These are phyloP conservation scores for Collybiopsis confluens DNA, from an alignment of 768 basidiomycete species.

Conservation along the genomic window DNA sequence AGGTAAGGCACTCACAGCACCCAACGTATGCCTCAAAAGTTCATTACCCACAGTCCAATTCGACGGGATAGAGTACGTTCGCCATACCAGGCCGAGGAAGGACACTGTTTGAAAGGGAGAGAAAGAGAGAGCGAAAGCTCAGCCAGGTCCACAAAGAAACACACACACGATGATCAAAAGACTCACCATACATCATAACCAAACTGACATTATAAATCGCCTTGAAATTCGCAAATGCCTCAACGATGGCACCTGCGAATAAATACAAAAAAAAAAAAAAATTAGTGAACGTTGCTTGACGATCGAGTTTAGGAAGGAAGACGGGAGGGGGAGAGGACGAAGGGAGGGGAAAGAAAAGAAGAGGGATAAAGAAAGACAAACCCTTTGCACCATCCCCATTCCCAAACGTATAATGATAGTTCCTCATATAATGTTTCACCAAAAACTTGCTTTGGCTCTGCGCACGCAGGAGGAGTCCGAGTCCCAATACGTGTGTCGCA, in stretches of 20 bases:
- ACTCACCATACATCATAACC: constrained; percentile 88
- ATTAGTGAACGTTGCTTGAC: no score
- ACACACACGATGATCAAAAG: no score
- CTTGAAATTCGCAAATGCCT: constrained; percentile 97
- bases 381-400: constrained; percentile 58
- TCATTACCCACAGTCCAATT: constrained; percentile 89
- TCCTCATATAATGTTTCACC: constrained; percentile 90
- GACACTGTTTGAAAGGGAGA: constrained; percentile 62
- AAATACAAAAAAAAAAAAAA: no score
- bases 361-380: no score
- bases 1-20: constrained; percentile 53
- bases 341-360: no score
- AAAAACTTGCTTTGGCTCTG: constrained; percentile 87
- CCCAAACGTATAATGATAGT: constrained; percentile 80
- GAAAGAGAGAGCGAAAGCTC: no score
- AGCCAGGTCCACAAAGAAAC: no score
- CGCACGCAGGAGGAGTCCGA: constrained; percentile 78
- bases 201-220: constrained; percentile 85
- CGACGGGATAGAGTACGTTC: constrained; percentile 76
- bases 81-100: constrained; percentile 82
- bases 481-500: constrained; percentile 80
- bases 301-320: no score
- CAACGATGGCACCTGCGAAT: constrained; percentile 59
- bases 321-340: no score
- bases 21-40: constrained; percentile 83